Base-by-base conservation (phyloP, 176 grass and related monocot genomes). In the Eremochloa ophiuroides region DNA sequence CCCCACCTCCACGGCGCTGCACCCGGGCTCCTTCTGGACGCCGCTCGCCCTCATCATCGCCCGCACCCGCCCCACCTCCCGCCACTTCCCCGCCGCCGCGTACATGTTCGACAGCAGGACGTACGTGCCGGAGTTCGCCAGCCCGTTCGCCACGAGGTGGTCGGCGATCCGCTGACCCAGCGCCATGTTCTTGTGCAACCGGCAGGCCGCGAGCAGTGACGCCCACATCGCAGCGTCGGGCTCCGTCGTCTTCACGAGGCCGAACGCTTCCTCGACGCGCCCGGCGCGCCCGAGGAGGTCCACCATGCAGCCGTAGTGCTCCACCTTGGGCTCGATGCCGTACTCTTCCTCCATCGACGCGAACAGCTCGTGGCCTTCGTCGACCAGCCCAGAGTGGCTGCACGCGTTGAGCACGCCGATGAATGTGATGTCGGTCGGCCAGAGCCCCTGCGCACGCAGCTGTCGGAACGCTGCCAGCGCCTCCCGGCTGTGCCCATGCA, bases 221-320 rank as follows among this genome's bases (percentile, higher is more conserved):
- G 83, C 78, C 88, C 95, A 98, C 73, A 94, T 91, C 35, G 89
- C 66, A 0, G 78, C 22, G 20, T 98, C 95, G 2, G 92, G 86
- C 18, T 72, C 47, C 63, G n/a, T 12, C 41, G 92, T 78, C 92
- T 93, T 91, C 47, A 88, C 89, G 43, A 94, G 87, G 18, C 89
- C 84, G 50, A 93, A 98, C 31, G 90, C 95, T 71, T 93, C 90
- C 71, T 93, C 90, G 55, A 98, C 33, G 7, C 85, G 82, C 15
- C 92, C 95, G 2, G 88, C 84, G 12, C 92, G 86, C 3, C 95
- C 92, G 10, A 98, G 88, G 35, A 98, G 90, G 59, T 94, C 90
- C 6, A 94, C 92, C 70, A 93, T 89, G 82, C 95, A 98, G n/a
- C 92, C 95, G 26, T 91, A 94, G 80, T 98, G 95, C 86, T 98